Percentiles rank a stretch among this genome's conserved stretches.
Conservation (phyloP, 1,284 basidiomycete species). For the Cutaneotrichosporon cutaneum region DNA sequence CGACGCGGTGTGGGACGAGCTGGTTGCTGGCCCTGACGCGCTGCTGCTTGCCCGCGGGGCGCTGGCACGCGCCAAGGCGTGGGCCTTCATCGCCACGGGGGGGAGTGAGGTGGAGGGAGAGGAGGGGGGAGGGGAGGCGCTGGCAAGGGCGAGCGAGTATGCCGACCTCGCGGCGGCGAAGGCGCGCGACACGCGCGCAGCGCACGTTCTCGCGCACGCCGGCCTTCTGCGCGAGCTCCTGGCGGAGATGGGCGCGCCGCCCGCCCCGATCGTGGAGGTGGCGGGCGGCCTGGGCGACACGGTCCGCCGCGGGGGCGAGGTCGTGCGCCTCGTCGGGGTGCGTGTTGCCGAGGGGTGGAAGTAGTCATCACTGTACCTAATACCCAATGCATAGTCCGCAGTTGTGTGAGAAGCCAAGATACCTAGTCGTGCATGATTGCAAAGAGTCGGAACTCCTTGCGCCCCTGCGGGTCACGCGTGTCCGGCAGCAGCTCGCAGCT, state of each 20-base stretch:
- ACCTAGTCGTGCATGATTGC: constrained; percentile 25
- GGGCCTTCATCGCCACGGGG: constrained; percentile 22
- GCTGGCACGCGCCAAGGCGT: constrained; percentile 39
- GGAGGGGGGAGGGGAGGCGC: neutral
- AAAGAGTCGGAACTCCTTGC: constrained; percentile 22
- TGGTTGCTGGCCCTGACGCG: constrained; percentile 20
- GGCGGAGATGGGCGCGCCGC: constrained; percentile 3
- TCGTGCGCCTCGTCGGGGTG: constrained; percentile 41
- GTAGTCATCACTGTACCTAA: constrained; percentile 12
- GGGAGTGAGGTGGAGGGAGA: constrained; percentile 3
- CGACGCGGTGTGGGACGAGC: constrained; percentile 25
- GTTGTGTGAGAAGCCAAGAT: neutral
- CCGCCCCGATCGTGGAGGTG: neutral
- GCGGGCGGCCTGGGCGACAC: constrained; percentile 18
- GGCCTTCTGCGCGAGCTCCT: constrained; percentile 10
- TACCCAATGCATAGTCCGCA: constrained; percentile 5
- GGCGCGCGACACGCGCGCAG: constrained; percentile 7
- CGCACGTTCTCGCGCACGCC: neutral
- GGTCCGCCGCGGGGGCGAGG: constrained; percentile 31
- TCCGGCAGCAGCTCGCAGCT: constrained; percentile 24
- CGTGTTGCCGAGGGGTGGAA: constrained; percentile 39
- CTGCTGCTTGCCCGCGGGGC: constrained; percentile 31
- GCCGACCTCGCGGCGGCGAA: constrained; percentile 11
- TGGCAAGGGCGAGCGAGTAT: neutral
- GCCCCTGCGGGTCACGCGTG: constrained; percentile 18